Conservation (phyloP, 2,329 filamentous ascomycete genomes). For the Neonectria hederae region DNA sequence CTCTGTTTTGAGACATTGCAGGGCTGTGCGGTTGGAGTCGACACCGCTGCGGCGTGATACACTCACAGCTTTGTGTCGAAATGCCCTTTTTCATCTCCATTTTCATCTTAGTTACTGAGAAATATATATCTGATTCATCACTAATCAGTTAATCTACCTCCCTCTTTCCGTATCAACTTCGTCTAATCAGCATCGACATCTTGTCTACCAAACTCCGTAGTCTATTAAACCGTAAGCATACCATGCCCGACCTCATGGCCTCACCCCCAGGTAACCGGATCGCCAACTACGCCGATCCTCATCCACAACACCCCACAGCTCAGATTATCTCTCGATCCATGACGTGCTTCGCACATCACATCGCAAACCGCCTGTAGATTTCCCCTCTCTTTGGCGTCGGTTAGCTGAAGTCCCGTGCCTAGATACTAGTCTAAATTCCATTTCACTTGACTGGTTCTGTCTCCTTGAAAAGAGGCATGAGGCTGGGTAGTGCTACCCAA, state of each 20-base stretch:
- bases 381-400: background rate
- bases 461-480: background rate
- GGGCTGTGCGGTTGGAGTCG: slow-evolving; percentile 1
- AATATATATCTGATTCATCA: too few species aligned
- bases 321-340: background rate
- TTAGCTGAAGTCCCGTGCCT: background rate
- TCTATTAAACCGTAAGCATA: background rate
- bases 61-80: background rate
- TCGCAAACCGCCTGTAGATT: background rate
- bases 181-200: too few species aligned
- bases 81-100: background rate
- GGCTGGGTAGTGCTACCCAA: background rate
- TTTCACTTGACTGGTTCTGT: background rate
- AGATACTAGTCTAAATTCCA: background rate
- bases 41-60: background rate
- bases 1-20: background rate
- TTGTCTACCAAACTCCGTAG: too few species aligned
- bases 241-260: background rate
- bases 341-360: background rate
- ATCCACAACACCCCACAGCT: background rate
- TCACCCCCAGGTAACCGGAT: background rate
- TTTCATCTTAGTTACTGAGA: too few species aligned
- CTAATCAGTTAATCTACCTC: too few species aligned
- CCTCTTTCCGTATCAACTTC: too few species aligned
- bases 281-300: background rate